Conservation (phyloP, 352 stramenopile genomes). For the Pythium apleroticum region DNA sequence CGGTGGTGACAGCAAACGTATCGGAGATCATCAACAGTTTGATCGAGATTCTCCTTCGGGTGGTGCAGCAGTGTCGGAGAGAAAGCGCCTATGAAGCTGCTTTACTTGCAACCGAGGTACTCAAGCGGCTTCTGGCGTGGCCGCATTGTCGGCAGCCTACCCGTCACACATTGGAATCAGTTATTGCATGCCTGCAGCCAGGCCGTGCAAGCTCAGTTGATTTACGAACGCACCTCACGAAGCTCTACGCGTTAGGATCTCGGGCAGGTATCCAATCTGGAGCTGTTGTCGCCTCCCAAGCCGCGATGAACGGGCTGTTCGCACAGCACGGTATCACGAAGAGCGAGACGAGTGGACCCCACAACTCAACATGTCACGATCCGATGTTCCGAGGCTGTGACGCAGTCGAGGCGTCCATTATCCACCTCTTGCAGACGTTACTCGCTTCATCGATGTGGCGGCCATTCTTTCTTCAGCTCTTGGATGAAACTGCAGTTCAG, state of each 20-base stretch:
- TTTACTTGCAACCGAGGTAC: background rate
- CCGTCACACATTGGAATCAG: background rate
- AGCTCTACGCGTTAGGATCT: slow-evolving; percentile 24
- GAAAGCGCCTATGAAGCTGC: background rate
- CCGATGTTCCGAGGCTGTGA: background rate
- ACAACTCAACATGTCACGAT: background rate
- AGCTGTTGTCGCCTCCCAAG: slow-evolving; percentile 2
- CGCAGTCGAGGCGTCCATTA: background rate
- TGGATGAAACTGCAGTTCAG: background rate
- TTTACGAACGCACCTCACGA: slow-evolving; percentile 25
- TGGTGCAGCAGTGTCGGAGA: background rate
- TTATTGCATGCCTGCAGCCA: background rate
- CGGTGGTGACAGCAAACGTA: background rate
- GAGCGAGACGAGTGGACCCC: background rate
- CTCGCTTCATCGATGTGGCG: slow-evolving; percentile 1
- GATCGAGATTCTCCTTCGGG: background rate
- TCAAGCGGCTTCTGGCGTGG: background rate
- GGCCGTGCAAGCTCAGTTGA: background rate
- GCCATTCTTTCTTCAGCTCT: background rate
- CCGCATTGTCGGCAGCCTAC: background rate
- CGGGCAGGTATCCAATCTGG: slow-evolving; percentile 15
- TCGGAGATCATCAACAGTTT: background rate
- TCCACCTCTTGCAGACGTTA: slow-evolving; percentile 6
- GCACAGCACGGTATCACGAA: slow-evolving; percentile 1
- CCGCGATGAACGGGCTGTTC: background rate